Base-by-base conservation (phyloP, 306 rosid species). In the Carpinus viminea region DNA sequence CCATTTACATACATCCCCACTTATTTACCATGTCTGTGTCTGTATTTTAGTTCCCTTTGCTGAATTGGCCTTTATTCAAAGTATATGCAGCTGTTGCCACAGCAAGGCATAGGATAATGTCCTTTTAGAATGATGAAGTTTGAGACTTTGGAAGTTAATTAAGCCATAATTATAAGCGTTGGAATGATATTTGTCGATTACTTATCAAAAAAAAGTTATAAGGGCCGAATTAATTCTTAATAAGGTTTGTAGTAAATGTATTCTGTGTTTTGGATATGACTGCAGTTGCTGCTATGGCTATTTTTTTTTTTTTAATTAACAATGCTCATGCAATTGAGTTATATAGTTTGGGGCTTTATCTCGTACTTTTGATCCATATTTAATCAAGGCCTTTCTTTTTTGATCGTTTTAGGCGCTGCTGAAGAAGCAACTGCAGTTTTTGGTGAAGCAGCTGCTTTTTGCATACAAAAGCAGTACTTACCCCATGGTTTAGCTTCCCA, bases 351-450 rank as follows among this genome's bases (percentile, higher is more conserved):
- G 45, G 28, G 54, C 41, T 52, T 56, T 59, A 74, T 66, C 70
- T 46, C 0, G 31, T 60, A 15, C 36, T 52, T 57, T 47, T 50
- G 73, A 48, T 73, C 18, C 28, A 34, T 64, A 62, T 54, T 68
- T 53, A 62, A 55, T 80, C 41, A 26, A 16, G 52, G 66, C 66
- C 15, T 83, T 70, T 36, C 38, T 73, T 77, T 83, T 79, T 71
- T 78, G 12, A 50, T 80, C 68, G 17, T 76, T 51, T 77, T 78
- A 96, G 99, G 98, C 72, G 91, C 91, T 79, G 98, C 99, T 59
- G 99, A 96, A 83, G 99, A 96, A 78, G 99, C 97, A 84, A 79
- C 92, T 77, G 82, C 80, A 56, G 90, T 96, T 85, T 96, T 91
- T 79, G 96, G 98, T 83, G 99, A 96, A 84, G 86, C 94, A 55